Conservation (phyloP, 306 rosid genomes). For the Acacia confusa region DNA sequence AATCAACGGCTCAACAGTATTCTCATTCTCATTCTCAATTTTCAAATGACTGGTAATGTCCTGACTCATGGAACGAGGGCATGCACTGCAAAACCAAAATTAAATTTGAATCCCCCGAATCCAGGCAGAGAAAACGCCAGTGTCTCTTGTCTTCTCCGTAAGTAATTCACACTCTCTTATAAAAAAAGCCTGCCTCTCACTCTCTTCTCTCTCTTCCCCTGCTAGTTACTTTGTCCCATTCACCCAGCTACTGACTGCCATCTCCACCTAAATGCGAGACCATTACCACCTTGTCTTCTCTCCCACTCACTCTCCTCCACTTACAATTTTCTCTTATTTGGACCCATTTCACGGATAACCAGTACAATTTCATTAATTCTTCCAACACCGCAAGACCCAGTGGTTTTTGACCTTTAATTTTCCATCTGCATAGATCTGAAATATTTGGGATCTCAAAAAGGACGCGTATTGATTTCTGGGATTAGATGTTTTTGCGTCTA, state of each 20-base stretch:
- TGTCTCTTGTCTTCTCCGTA: slow-evolving; percentile 14
- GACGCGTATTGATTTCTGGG: slow-evolving; percentile 42
- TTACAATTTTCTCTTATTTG: slow-evolving; percentile 9
- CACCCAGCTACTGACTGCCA: slow-evolving; percentile 39
- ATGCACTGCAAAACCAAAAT: slow-evolving; percentile 8
- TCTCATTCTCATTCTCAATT: too few relatives aligned
- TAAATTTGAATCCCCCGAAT: slow-evolving; percentile 40
- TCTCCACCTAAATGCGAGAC: slow-evolving; percentile 29
- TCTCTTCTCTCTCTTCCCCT: slow-evolving; percentile 19
- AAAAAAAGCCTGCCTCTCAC: slow-evolving; percentile 16
- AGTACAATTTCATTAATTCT: neutral
- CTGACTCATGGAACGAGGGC: neutral
- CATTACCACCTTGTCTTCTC: slow-evolving; percentile 20
- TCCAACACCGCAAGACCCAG: slow-evolving; percentile 17
- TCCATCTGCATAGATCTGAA: slow-evolving; percentile 41
- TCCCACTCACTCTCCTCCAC: neutral
- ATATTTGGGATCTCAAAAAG: slow-evolving; percentile 31
- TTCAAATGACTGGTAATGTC: neutral
- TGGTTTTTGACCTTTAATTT: slow-evolving; percentile 22
- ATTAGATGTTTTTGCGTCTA: slow-evolving; percentile 6
- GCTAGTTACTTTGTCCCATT: slow-evolving; percentile 47
- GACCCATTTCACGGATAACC: slow-evolving; percentile 25
- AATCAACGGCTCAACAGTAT: too few relatives aligned
- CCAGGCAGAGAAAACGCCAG: slow-evolving; percentile 42
- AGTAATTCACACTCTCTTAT: slow-evolving; percentile 18